Percentiles rank a stretch among this genome's conserved stretches.
These are phyloP conservation scores for Penicillium roqueforti DNA, from an alignment of 495 filamentous ascomycete species.

Conservation along the genomic window DNA sequence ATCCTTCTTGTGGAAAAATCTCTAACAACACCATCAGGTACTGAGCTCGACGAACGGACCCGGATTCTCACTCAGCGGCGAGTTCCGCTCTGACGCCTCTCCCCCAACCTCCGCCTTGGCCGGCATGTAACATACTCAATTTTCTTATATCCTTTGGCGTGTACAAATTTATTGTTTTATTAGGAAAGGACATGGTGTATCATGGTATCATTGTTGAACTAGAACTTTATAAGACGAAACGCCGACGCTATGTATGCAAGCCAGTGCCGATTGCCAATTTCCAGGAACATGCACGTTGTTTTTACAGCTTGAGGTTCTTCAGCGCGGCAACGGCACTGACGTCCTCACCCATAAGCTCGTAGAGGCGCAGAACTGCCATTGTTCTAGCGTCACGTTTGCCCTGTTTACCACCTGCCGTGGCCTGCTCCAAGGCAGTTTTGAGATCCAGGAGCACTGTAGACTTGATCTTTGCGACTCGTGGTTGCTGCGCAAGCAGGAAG, in stretches of 20 bases:
- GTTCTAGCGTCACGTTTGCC: conserved; percentile 51
- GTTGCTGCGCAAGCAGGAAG: conserved; percentile 56
- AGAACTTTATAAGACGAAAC: conserved; percentile 28
- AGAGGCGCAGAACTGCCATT: conserved; percentile 70
- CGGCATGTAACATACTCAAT: conserved; percentile 42
- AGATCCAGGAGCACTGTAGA: conserved; percentile 84
- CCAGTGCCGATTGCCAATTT: conserved; percentile 7
- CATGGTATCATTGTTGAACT: conserved; percentile 48
- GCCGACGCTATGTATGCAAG: conserved; percentile 43
- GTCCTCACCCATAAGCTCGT: conserved; percentile 71
- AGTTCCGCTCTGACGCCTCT: conserved; percentile 59
- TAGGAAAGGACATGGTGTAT: conserved; percentile 45
- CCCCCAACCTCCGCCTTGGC: conserved; percentile 42
- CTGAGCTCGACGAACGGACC: conserved; percentile 82
- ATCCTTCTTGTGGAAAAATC: background rate
- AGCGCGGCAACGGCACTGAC: conserved; percentile 60
- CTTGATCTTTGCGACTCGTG: conserved; percentile 55
- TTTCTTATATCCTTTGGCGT: conserved; percentile 31
- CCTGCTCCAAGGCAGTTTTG: conserved; percentile 71
- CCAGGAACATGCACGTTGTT: background rate
- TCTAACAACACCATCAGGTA: conserved; percentile 47
- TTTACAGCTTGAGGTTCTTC: conserved; percentile 57
- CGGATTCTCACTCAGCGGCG: conserved; percentile 80
- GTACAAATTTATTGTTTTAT: conserved; percentile 45
- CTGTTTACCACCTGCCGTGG: conserved; percentile 51